These are phyloP conservation scores for Flaveria trinervia DNA, from an alignment of 129 eudicot genomes.

Conservation along the genomic window DNA sequence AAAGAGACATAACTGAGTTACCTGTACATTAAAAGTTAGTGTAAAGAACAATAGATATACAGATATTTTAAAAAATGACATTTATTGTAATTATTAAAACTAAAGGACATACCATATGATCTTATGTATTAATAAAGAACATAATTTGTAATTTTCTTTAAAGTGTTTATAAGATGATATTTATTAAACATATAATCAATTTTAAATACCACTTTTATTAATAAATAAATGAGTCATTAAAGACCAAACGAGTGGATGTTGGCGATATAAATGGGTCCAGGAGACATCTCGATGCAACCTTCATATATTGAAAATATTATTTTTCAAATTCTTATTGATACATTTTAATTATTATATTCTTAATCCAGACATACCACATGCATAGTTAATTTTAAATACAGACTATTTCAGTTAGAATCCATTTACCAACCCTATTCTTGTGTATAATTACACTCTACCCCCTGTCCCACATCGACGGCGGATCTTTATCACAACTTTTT, in stretches of 20 bases:
- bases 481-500: not conserved
- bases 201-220: not conserved
- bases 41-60: too few relatives aligned
- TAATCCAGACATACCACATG: slow-evolving; percentile 43
- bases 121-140: too few relatives aligned
- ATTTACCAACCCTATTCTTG: slow-evolving; percentile 25
- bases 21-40: too few relatives aligned
- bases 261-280: slow-evolving; percentile 30
- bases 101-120: too few relatives aligned
- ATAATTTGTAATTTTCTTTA: too few relatives aligned
- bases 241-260: slow-evolving; percentile 9
- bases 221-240: not conserved
- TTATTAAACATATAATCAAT: too few relatives aligned
- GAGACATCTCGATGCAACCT: slow-evolving; percentile 34
- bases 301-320: slow-evolving; percentile 30
- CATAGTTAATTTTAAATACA: slow-evolving; percentile 22
- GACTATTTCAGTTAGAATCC: slow-evolving; percentile 20
- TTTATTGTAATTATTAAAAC: too few relatives aligned
- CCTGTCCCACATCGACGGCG: not conserved
- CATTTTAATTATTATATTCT: slow-evolving; percentile 6
- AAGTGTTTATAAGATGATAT: too few relatives aligned
- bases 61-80: too few relatives aligned
- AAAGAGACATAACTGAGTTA: too few relatives aligned
- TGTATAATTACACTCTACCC: not conserved
- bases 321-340: not conserved